phyloP scores from a whole-genome alignment of 305 asterid genomes.

The Nicotiana rustica region DNA sequence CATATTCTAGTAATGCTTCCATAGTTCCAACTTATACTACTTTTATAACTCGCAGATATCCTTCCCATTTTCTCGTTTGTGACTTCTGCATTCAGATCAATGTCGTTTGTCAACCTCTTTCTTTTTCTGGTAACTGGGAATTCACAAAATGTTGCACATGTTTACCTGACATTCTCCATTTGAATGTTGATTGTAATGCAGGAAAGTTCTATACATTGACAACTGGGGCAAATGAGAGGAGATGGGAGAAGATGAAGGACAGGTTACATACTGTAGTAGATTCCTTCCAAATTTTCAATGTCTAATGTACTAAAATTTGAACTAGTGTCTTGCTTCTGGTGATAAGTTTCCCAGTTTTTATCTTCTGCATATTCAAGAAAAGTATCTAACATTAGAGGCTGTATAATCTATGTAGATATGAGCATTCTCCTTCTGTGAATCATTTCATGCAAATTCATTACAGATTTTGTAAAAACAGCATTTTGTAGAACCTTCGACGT shows the following conservation, averaged over 20 bases:
- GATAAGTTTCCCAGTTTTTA: neutral
- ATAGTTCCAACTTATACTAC: neutral
- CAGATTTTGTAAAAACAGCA: neutral
- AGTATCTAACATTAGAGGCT: constrained; percentile 1
- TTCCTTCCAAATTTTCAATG: constrained; percentile 67
- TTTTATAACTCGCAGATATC: neutral
- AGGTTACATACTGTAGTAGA: constrained; percentile 69
- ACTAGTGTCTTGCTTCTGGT: neutral
- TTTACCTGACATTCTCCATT: neutral
- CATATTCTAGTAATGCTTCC: neutral
- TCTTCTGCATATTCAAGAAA: neutral
- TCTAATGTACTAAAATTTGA: constrained; percentile 37
- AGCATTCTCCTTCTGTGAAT: constrained; percentile 32
- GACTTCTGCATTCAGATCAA: neutral
- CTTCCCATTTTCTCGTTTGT: neutral
- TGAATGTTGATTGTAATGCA: constrained; percentile 38
- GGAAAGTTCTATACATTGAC: constrained; percentile 78
- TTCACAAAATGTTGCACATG: neutral
- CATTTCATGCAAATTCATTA: too few species aligned
- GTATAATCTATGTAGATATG: constrained; percentile 53
- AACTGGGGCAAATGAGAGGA: constrained; percentile 76
- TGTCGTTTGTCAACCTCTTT: neutral
- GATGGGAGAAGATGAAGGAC: constrained; percentile 80
- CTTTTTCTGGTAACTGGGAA: neutral
- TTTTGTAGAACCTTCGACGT: neutral